These are phyloP conservation scores for Cichorium intybus DNA, from an alignment of 140 eudicot species.

Conservation along the genomic window DNA sequence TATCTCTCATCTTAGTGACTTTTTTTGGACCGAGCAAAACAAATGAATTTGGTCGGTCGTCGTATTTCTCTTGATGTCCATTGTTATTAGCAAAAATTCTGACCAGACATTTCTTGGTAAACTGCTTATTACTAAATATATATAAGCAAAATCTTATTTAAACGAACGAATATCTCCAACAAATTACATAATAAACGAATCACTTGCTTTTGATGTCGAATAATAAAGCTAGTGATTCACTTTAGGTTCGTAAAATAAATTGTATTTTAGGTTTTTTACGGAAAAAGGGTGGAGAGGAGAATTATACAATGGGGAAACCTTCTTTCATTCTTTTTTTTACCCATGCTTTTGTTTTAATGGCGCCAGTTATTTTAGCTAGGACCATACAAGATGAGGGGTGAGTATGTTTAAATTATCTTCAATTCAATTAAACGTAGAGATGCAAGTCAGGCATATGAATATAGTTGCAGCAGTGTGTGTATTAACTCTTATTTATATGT, in stretches of 20 bases:
- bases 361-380: conserved; percentile 3
- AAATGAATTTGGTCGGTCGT: conserved; percentile 5
- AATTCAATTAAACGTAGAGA: not conserved
- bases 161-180: not conserved
- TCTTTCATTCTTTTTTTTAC: conserved; percentile 4
- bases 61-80: conserved; percentile 14
- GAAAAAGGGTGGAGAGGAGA: not conserved
- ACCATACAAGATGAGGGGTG: conserved; percentile 29
- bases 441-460: no score
- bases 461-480: no score
- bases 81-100: not conserved
- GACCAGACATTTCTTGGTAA: not conserved
- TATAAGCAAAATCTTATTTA: not conserved
- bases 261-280: not conserved
- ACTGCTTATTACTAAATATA: conserved; percentile 3
- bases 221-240: not conserved
- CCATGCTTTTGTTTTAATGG: conserved; percentile 9
- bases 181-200: not conserved
- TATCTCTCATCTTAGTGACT: not conserved
- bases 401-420: conserved; percentile 1
- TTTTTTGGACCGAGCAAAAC: conserved; percentile 6
- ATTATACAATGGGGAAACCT: conserved; percentile 10
- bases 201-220: not conserved
- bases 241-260: not conserved
- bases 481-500: not conserved